Percentiles rank a stretch among this genome's conserved stretches.
Conservation (phyloP, 257 asterid species). For the Solanum okadae region DNA sequence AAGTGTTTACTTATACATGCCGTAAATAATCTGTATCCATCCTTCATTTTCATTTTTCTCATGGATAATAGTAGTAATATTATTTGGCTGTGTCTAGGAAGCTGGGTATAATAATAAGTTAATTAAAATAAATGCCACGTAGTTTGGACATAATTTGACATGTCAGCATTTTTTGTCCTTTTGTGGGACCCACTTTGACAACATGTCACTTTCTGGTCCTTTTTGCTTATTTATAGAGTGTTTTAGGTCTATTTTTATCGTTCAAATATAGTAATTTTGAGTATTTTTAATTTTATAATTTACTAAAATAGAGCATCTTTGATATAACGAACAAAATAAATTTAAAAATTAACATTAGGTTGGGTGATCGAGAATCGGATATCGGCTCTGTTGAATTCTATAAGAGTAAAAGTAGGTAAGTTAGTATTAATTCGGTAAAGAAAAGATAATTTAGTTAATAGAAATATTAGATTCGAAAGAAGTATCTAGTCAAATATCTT, state of each 20-base stretch:
- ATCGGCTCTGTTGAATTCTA: fast-evolving
- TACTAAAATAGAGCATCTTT: no score
- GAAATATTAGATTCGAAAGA: fast-evolving
- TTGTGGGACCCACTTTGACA: neutral
- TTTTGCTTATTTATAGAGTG: neutral
- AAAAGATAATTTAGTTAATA: no score
- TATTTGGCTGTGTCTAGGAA: neutral
- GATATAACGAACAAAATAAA: no score
- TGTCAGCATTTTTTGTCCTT: neutral
- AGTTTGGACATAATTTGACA: neutral
- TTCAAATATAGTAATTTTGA: no score
- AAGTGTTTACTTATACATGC: no score
- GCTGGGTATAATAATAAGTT: neutral
- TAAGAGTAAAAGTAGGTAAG: no score
- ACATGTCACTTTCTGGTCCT: neutral
- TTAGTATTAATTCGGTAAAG: no score
- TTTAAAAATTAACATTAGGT: no score
- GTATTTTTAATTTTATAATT: no score
- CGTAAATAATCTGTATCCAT: no score
- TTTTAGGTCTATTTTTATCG: neutral
- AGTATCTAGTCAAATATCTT: no score
- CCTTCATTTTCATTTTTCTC: no score
- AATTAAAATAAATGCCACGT: neutral
- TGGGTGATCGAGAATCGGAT: neutral
- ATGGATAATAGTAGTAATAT: neutral